Evolutionary conservation across 495 filamentous ascomycete genomes (phyloP).

Genomic region (Daldinia bambusicola): DNA sequence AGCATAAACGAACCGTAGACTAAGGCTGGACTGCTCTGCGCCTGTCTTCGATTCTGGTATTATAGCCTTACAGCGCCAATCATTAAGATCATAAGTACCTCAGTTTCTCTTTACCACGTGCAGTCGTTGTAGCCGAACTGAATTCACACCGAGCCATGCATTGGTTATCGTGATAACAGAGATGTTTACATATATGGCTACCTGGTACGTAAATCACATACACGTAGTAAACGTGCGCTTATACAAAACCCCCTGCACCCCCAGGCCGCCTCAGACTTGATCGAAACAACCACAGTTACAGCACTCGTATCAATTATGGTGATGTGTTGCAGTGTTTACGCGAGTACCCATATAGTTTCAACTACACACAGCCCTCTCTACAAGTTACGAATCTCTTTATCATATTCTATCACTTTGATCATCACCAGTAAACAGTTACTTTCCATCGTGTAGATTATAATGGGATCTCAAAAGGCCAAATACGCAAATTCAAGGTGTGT

Average conservation of each 20-base stretch:
- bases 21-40: not conserved
- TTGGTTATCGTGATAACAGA: not conserved
- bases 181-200: too few species aligned
- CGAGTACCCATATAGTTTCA: not conserved
- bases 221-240: constrained; percentile 6
- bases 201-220: not conserved
- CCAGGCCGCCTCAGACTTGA: constrained; percentile 26
- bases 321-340: constrained; percentile 7
- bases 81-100: not conserved
- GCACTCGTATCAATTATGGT: not conserved
- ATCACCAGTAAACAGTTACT: not conserved
- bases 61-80: not conserved
- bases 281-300: constrained; percentile 42
- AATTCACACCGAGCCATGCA: not conserved
- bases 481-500: constrained; percentile 46
- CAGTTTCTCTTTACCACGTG: not conserved
- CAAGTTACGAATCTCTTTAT: constrained; percentile 31
- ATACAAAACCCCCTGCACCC: constrained; percentile 14
- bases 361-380: constrained; percentile 8
- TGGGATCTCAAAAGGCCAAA: constrained; percentile 50
- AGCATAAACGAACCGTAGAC: not conserved
- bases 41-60: not conserved
- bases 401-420: constrained; percentile 2
- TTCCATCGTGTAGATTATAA: constrained; percentile 41
- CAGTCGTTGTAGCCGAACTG: not conserved